Evolutionary conservation across 73 alveolate species (phyloP).

Genomic region (Diophrys appendiculata): DNA sequence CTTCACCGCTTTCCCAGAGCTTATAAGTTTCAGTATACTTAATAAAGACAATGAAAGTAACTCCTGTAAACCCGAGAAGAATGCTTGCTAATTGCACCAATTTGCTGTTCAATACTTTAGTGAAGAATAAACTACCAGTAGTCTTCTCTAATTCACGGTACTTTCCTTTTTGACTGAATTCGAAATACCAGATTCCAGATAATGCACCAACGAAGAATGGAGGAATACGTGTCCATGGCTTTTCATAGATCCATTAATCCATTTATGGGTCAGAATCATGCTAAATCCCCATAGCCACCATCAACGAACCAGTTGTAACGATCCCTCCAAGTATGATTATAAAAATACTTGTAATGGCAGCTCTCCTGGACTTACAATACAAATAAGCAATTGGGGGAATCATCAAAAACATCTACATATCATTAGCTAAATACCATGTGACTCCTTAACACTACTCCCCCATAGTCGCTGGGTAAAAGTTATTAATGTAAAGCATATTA

Average conservation of each 20-base stretch:
- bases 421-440: constrained; percentile 68
- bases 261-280: too few species aligned
- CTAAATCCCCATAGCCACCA: background rate
- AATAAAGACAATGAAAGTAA: background rate
- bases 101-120: background rate
- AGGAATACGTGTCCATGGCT: constrained; percentile 40
- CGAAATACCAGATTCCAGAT: constrained; percentile 20
- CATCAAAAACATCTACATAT: constrained; percentile 48
- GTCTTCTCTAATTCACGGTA: constrained; percentile 11
- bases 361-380: constrained; percentile 19
- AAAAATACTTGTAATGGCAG: background rate
- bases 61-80: background rate
- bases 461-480: constrained; percentile 34
- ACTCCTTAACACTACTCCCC: constrained; percentile 42
- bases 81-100: background rate
- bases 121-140: background rate
- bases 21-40: too few species aligned
- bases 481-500: constrained; percentile 57
- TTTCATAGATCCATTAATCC: constrained; percentile 5
- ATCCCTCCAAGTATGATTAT: background rate
- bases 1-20: background rate
- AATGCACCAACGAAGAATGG: constrained; percentile 25
- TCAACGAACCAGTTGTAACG: background rate
- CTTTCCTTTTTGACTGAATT: background rate
- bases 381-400: constrained; percentile 42